Conservation (phyloP, 495 filamentous ascomycete genomes). For the Talaromyces borbonicus region DNA sequence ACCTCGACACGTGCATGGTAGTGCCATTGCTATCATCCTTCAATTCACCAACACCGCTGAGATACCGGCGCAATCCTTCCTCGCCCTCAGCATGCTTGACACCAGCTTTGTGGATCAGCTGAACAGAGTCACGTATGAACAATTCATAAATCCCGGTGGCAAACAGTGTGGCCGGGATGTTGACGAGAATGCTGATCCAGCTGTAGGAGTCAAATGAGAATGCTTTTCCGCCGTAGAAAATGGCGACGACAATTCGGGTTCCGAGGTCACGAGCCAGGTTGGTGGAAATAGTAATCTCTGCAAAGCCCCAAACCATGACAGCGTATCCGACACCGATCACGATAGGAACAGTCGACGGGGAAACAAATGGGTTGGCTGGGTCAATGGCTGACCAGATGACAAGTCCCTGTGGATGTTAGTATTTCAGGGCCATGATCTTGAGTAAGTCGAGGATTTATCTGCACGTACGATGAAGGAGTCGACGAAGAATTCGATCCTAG, state of each 20-base stretch:
- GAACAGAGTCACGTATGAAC: constrained; percentile 39
- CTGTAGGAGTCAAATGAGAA: constrained; percentile 35
- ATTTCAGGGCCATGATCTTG: not conserved
- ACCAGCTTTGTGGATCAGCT: constrained; percentile 34
- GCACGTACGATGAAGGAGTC: constrained; percentile 35
- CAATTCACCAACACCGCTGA: constrained; percentile 27
- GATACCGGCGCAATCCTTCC: constrained; percentile 37
- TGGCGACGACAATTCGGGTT: constrained; percentile 43
- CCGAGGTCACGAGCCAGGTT: constrained; percentile 44
- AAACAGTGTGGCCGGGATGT: constrained; percentile 43
- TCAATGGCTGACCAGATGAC: constrained; percentile 46
- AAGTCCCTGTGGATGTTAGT: constrained; percentile 19
- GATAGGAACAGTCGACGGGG: constrained; percentile 33
- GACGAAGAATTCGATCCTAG: constrained; percentile 37
- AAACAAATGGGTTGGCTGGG: constrained; percentile 44
- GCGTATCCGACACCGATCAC: constrained; percentile 41
- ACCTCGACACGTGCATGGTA: not conserved
- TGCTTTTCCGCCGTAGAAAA: constrained; percentile 41
- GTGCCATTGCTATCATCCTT: constrained; percentile 1
- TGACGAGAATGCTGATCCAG: constrained; percentile 41
- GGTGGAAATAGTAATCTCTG: constrained; percentile 37
- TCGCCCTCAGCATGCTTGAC: constrained; percentile 40
- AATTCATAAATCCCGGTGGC: constrained; percentile 42
- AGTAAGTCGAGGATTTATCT: no score
- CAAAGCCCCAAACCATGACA: constrained; percentile 41